phyloP scores from a whole-genome alignment of 495 filamentous ascomycete species.

The Lentithecium fluviatile region DNA sequence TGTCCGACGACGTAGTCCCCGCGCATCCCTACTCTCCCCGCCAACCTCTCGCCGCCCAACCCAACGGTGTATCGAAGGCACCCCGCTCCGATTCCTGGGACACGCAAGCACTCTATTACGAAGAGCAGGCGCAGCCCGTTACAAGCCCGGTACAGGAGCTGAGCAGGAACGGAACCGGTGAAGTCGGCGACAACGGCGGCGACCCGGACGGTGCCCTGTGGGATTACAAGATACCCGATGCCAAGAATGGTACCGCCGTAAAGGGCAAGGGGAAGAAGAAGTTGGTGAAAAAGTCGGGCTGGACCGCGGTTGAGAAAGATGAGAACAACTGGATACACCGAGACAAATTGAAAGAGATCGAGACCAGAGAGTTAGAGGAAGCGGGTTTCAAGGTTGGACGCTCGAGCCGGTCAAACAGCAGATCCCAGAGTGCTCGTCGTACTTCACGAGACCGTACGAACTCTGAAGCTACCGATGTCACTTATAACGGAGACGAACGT shows the following conservation, averaged over 20 bases:
- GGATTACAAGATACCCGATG: constrained; percentile 48
- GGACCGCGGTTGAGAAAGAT: constrained; percentile 44
- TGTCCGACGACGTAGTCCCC: constrained; percentile 33
- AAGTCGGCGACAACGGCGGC: constrained; percentile 55
- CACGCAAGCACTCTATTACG: constrained; percentile 23
- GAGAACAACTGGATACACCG: constrained; percentile 90
- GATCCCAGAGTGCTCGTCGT: constrained; percentile 46
- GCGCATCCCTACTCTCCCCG: constrained; percentile 24
- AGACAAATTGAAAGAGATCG: constrained; percentile 91
- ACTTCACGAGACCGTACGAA: constrained; percentile 12
- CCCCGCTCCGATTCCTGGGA: constrained; percentile 23
- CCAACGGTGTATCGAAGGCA: constrained; percentile 29
- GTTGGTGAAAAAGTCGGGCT: neutral
- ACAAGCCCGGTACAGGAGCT: constrained; percentile 37
- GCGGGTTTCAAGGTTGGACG: constrained; percentile 73
- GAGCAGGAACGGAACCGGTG: constrained; percentile 45
- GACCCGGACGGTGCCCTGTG: constrained; percentile 59
- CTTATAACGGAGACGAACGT: constrained; percentile 31
- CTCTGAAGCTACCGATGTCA: constrained; percentile 12
- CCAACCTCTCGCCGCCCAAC: constrained; percentile 32
- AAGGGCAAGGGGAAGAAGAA: constrained; percentile 47
- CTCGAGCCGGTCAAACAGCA: constrained; percentile 57
- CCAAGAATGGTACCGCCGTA: constrained; percentile 36
- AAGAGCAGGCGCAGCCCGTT: constrained; percentile 24
- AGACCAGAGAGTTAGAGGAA: constrained; percentile 87